Conservation (phyloP, 345 rosid genomes). For the Laguncularia racemosa region DNA sequence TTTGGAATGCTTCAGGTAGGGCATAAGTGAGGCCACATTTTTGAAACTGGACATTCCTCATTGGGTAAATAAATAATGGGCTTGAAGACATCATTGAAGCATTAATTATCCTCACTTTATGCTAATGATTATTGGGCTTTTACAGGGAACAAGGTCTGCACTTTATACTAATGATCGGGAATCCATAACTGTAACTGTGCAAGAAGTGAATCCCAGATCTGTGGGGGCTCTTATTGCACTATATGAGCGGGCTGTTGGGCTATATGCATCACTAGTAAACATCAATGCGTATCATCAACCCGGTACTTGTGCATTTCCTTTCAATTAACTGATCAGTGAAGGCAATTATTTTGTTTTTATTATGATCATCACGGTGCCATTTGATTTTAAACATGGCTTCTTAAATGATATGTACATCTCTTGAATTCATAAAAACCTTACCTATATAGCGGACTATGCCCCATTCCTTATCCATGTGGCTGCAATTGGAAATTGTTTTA, state of each 20-base stretch:
- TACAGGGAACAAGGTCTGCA: conserved; percentile 97
- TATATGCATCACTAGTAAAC: conserved; percentile 77
- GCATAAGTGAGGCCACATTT: too few species aligned
- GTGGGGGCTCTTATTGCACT: conserved; percentile 90
- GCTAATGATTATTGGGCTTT: conserved; percentile 39
- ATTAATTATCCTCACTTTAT: conserved; percentile 31
- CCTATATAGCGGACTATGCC: too few species aligned
- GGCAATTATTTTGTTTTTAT: too few species aligned
- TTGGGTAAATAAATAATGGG: neutral
- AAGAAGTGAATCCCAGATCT: conserved; percentile 89
- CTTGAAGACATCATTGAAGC: neutral
- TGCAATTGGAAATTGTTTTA: conserved; percentile 11
- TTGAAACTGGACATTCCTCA: too few species aligned
- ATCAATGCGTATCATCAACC: conserved; percentile 98
- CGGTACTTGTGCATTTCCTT: conserved; percentile 33
- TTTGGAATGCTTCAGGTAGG: conserved; percentile 97
- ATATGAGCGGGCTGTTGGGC: conserved; percentile 96
- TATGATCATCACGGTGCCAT: too few species aligned
- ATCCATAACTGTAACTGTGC: conserved; percentile 78
- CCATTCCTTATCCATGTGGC: too few species aligned
- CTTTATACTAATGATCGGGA: conserved; percentile 84
- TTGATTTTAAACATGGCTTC: too few species aligned
- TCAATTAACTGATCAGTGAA: too few species aligned
- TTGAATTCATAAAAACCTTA: too few species aligned
- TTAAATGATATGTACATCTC: too few species aligned